These are phyloP conservation scores for Prunus kanzakura DNA, from an alignment of 306 rosid species.

Conservation along the genomic window DNA sequence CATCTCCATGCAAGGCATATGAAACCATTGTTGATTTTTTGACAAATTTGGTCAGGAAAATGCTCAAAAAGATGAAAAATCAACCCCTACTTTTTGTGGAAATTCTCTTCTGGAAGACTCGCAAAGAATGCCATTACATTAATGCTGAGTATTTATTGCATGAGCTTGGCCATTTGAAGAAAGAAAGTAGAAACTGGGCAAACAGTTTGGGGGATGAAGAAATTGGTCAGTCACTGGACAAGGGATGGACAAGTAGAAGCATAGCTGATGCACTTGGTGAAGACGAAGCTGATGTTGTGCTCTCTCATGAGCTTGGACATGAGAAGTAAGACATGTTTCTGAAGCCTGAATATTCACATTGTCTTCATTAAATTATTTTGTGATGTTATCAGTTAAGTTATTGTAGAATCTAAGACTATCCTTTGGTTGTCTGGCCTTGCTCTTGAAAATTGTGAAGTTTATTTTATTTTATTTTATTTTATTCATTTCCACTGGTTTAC, in stretches of 20 bases:
- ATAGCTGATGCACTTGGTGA: conserved; percentile 98
- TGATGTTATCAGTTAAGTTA: neutral
- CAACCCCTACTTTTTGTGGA: conserved; percentile 93
- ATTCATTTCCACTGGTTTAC: neutral
- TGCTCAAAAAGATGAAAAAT: conserved; percentile 80
- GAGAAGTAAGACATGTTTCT: conserved; percentile 50
- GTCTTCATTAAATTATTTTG: conserved; percentile 4
- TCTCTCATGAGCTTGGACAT: conserved; percentile 51
- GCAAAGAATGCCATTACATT: conserved; percentile 85
- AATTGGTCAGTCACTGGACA: conserved; percentile 44
- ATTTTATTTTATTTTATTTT: neutral
- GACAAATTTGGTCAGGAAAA: conserved; percentile 62
- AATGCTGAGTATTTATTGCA: conserved; percentile 78
- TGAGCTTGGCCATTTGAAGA: conserved; percentile 71
- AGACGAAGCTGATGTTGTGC: conserved; percentile 89
- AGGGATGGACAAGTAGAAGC: conserved; percentile 54
- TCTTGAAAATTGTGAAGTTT: neutral
- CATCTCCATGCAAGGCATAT: conserved; percentile 60
- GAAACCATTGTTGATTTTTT: conserved; percentile 66
- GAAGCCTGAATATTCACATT: conserved; percentile 7
- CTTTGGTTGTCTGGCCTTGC: neutral
- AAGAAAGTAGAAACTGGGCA: conserved; percentile 51
- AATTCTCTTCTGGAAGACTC: conserved; percentile 87
- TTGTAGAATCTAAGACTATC: neutral
- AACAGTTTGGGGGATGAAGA: conserved; percentile 39